Percentiles rank a stretch among this genome's conserved stretches.
These are phyloP conservation scores for Pseudozyma hubeiensis DNA, from an alignment of 1,284 basidiomycete genomes.

Conservation along the genomic window DNA sequence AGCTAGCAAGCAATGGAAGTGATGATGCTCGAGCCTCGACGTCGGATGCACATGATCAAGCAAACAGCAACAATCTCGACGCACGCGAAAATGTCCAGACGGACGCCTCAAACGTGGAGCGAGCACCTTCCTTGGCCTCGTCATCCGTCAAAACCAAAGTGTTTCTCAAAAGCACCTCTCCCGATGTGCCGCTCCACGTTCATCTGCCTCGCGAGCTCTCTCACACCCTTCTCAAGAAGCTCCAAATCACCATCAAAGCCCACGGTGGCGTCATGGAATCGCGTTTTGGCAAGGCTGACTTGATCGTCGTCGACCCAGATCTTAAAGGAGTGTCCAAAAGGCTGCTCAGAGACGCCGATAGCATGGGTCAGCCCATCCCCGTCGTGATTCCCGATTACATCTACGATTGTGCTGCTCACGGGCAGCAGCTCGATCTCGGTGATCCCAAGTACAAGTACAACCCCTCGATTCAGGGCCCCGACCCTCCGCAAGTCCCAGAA, in stretches of 20 bases:
- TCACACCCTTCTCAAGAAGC: slow-evolving; percentile 1
- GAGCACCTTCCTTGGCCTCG: background rate
- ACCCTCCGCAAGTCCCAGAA: slow-evolving; percentile 1
- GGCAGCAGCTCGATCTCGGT: slow-evolving; percentile 15
- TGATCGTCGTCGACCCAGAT: slow-evolving; percentile 31
- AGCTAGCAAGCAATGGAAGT: background rate
- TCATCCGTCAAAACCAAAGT: slow-evolving; percentile 12
- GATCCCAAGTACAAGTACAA: slow-evolving; percentile 36
- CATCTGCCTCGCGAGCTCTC: slow-evolving; percentile 17
- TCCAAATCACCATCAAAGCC: slow-evolving; percentile 24
- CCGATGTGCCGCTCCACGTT: slow-evolving; percentile 28
- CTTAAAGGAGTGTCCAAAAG: slow-evolving; percentile 5
- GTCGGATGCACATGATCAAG: background rate
- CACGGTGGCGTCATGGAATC: slow-evolving; percentile 39
- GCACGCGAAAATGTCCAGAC: background rate
- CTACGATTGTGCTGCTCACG: slow-evolving; percentile 18
- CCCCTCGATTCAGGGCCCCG: slow-evolving; percentile 1
- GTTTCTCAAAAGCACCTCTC: slow-evolving; percentile 29
- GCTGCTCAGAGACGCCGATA: slow-evolving; percentile 14
- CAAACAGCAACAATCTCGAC: background rate
- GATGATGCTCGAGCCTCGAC: background rate
- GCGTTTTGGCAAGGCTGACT: slow-evolving; percentile 32
- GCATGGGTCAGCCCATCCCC: slow-evolving; percentile 41
- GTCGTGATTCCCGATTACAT: slow-evolving; percentile 38
- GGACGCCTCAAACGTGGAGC: background rate